These are phyloP conservation scores for Berberis vulgaris DNA, from an alignment of 164 flowering plant species.

Conservation along the genomic window DNA sequence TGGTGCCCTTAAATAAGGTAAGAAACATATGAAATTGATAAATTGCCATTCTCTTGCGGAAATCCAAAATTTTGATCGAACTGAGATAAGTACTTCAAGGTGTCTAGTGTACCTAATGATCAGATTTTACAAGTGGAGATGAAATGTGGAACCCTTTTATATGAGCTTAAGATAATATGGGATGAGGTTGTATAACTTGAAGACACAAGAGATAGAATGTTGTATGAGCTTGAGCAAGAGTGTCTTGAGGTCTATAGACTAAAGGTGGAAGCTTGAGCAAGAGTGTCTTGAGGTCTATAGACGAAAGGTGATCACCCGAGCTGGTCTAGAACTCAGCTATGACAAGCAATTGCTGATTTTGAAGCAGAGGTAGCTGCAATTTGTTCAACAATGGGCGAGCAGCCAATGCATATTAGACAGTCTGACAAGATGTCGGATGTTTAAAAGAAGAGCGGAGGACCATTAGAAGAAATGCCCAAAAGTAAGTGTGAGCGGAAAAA, in stretches of 20 bases:
- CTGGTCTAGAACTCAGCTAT: constrained; percentile 39
- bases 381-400: constrained; percentile 57
- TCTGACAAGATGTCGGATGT: constrained; percentile 9
- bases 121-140: constrained; percentile 37
- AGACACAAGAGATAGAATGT: constrained; percentile 46
- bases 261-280: constrained; percentile 69
- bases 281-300: constrained; percentile 67
- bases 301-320: constrained; percentile 61
- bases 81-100: not conserved
- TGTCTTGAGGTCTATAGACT: constrained; percentile 64
- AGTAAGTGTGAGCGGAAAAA: no score
- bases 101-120: constrained; percentile 19
- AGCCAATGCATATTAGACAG: constrained; percentile 39
- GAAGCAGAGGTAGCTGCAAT: constrained; percentile 64
- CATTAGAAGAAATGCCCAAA: no score
- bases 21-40: no score
- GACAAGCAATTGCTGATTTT: constrained; percentile 47
- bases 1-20: no score
- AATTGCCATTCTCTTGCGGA: no score
- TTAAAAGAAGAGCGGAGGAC: no score
- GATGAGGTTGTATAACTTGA: constrained; percentile 77
- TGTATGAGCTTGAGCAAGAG: constrained; percentile 60
- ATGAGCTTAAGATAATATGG: constrained; percentile 77
- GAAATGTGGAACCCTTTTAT: constrained; percentile 51
- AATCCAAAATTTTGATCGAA: no score